Evolutionary conservation across 2,329 filamentous ascomycete species (phyloP), one percentile per base, ranked within the genome.

Genomic region (Ophiostoma tasmaniense): DNA sequence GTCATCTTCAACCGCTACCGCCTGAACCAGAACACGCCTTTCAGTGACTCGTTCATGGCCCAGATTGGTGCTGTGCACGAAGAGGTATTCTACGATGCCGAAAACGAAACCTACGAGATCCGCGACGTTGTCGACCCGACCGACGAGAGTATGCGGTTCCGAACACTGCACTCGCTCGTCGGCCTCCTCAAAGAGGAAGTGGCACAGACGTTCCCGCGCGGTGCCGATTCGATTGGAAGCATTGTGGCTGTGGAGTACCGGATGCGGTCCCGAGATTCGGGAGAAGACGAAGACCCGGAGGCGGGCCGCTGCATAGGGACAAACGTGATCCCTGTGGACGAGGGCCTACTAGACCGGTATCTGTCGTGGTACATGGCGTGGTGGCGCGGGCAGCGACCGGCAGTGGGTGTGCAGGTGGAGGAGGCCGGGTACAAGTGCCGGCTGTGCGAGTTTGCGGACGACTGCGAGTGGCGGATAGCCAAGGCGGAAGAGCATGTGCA

Each of bases 391-490:
- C 82, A 89, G 73, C 82, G 93, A 25, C 79, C 84, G 66, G 87
- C 92, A 0, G 82, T 83, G 4, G 93, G 94, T 0, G 93, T 97
- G 2, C 84, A 87, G 7, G 84, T 96, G 8, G 89, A 93, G 75
- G 93, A 97, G 73, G 72, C 71, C 5, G 90, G 92, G 0, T 96
- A 90, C 79, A 97, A 97, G 77, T 97, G 93, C 76, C 81, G 87
- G 30, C 86, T 84, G 42, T 97, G 93, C 75, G 92, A 96, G 73
- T 97, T 97, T 78, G 87, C 84, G 0, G 89, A 91, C 3, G 82
- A 81, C 3, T 97, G 93, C 77, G 83, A 84, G 11, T 97, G 93
- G 93, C 83, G 93, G 45, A 82, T 85, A 73, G 82, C 82, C 14
- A 89, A 90, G 78, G 86, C 93, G 68, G 83, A 87, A 70, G 86